Evolutionary conservation across 2,329 filamentous ascomycete genomes (phyloP), one percentile per base, ranked within the genome.

Genomic region (Colletotrichum tropicicola): DNA sequence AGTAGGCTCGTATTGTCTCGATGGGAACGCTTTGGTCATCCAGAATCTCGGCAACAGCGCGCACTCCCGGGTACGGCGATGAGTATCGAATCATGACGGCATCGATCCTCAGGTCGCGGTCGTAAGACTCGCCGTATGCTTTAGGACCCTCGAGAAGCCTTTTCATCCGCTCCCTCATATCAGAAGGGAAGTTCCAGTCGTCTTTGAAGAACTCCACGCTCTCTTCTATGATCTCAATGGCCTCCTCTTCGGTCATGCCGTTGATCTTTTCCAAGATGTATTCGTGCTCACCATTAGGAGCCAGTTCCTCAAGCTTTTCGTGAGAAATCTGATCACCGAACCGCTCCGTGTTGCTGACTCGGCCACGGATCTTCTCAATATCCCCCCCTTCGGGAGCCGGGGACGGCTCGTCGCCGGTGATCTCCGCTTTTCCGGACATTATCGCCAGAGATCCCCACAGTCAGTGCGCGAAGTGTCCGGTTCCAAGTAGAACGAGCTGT

Each of bases 171-270:
- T 74, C 73, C 23, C 78, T 71, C 79, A 81, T 82, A 5, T 79
- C 77, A 2, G 74, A 69, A 0, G 80, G 80, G 39, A 82, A 82
- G 68, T 81, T 81, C 78, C 79, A 81, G 68, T 82, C 80, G 56
- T 82, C 80, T 21, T 72, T 69, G 65, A 80, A 78, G 67, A 81
- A 81, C 17, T 73, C 70, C 52, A 78, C 68, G 0, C 75, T 72
- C 66, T 81, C 79, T 2, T 70, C 58, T 8, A 82, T 64, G 51
- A 82, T 80, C 25, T 73, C 75, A 5, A 79, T 27, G 0, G 80
- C 80, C 58, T 82, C 79, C 27, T 80, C 79, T 70, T 79, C 78
- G 44, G 70, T 73, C 78, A 82, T 81, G 66, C 66, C 72, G 65
- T 80, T 78, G 68, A 82, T 77, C 68, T 75, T 79, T 32, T 75